Base-by-base conservation (phyloP, 2,329 filamentous ascomycete species). In the Aspergillus ustus region DNA sequence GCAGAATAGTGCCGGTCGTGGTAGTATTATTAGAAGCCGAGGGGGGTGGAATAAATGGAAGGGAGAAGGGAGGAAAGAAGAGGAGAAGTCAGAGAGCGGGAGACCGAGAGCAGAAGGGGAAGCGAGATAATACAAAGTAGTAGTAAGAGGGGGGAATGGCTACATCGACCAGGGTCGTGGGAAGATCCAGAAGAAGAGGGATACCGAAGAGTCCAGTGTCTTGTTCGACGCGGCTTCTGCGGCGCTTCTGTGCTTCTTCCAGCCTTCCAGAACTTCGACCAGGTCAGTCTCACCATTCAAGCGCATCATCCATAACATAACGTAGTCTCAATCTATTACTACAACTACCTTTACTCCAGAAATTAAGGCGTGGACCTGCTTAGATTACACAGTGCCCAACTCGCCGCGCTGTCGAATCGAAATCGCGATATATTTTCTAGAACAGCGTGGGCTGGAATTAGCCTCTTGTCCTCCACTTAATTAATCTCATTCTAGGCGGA, bases 201-300 rank as follows among this genome's bases (percentile, higher is more conserved):
- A 53, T 54, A 40, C 44, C 29, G 37, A 40, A 34, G 44, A 15
- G n/a, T n/a, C n/a, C n/a, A n/a, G 22, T 46, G 29, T 37, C 50
- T 43, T 43, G 40, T 59, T 55, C 51, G 15, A 17, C 19, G 43
- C 58, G 58, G 56, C 56, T 58, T 63, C 59, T 49, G 34, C 34
- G 15, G 11, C 34, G 55, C 55, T 60, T 60, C 55, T 50, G 46
- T 56, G 37, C 50, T 57, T 65, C 63, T 67, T 53, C 60, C 59
- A 64, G 63, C 59, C 67, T 68, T 67, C 63, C 66, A 68, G 69
- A 69, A 69, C 65, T 59, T 67, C 62, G 62, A 58, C 6, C 52
- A 28, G 60, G 59, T 62, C 34, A 40, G 15, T 40, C 11, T 40
- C 34, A 40, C 34, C 34, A 40, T 15, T 15, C 34, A 40, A 37